Percentiles rank a stretch among this genome's conserved stretches.
Conservation (phyloP, 2,329 filamentous ascomycete species). For the Penicillium sp. region DNA sequence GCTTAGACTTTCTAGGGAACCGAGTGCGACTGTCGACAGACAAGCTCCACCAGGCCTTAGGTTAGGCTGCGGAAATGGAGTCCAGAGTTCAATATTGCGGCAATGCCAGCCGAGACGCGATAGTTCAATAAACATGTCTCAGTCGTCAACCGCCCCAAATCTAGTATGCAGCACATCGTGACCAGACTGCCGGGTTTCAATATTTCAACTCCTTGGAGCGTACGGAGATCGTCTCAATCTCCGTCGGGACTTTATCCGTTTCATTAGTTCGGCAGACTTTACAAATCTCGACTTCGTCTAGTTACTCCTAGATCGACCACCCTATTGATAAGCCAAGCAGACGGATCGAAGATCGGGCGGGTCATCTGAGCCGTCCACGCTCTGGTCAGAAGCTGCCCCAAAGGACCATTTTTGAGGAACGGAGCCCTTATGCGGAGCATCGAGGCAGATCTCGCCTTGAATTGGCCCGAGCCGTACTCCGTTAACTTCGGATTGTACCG, state of each 20-base stretch:
- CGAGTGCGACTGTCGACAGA: neutral
- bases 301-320: neutral
- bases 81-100: neutral
- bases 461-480: neutral
- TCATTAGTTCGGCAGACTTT: too few relatives aligned
- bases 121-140: neutral
- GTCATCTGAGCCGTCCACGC: neutral
- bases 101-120: neutral
- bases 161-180: neutral
- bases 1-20: neutral
- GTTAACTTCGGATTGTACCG: neutral
- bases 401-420: constrained; percentile 4
- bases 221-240: neutral
- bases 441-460: neutral
- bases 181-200: neutral
- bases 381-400: neutral
- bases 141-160: neutral
- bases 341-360: neutral
- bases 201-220: neutral
- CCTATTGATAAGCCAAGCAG: neutral
- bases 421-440: neutral
- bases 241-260: neutral
- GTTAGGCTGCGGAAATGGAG: neutral
- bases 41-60: neutral
- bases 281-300: neutral